A percentile compares a stretch with the other conserved stretches of the same genome.
Evolutionary conservation across 257 asterid species (phyloP).

Genomic region (Parsonsia alboflavescens): DNA sequence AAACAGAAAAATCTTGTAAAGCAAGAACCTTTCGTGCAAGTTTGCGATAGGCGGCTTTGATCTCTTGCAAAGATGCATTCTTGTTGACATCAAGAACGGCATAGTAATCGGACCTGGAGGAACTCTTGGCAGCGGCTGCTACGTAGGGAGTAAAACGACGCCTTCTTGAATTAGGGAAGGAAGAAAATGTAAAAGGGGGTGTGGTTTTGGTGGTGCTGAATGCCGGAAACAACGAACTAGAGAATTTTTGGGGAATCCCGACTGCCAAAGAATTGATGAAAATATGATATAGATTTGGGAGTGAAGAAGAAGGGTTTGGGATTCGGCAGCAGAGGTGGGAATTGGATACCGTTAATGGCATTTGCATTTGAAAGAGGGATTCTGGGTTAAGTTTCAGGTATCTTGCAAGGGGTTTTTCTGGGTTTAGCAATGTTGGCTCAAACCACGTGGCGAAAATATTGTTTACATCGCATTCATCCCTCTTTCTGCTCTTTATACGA

Average conservation of each 20-base stretch:
- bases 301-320: slow-evolving; percentile 2
- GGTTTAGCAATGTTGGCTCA: background rate
- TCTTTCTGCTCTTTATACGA: too few relatives aligned
- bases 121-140: slow-evolving; percentile 32
- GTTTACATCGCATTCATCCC: too few relatives aligned
- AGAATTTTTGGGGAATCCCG: slow-evolving; percentile 18
- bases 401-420: background rate
- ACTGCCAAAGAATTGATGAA: background rate
- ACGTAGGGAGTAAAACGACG: slow-evolving; percentile 45
- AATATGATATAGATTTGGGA: slow-evolving; percentile 3
- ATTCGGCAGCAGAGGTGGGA: slow-evolving; percentile 6
- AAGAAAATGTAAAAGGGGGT: slow-evolving; percentile 18
- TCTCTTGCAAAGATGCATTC: slow-evolving; percentile 76
- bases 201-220: slow-evolving; percentile 6
- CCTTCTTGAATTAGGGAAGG: slow-evolving; percentile 19
- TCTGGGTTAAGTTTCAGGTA: too few relatives aligned
- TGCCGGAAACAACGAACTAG: slow-evolving; percentile 4
- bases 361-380: slow-evolving; percentile 15
- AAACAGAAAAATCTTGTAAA: background rate
- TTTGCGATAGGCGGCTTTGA: slow-evolving; percentile 81
- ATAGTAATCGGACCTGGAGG: slow-evolving; percentile 56
- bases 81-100: slow-evolving; percentile 67
- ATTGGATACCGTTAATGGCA: slow-evolving; percentile 13
- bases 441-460: background rate
- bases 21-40: slow-evolving; percentile 85